Evolutionary conservation across 2,329 filamentous ascomycete species (phyloP).

Genomic region (Phoma sp.): DNA sequence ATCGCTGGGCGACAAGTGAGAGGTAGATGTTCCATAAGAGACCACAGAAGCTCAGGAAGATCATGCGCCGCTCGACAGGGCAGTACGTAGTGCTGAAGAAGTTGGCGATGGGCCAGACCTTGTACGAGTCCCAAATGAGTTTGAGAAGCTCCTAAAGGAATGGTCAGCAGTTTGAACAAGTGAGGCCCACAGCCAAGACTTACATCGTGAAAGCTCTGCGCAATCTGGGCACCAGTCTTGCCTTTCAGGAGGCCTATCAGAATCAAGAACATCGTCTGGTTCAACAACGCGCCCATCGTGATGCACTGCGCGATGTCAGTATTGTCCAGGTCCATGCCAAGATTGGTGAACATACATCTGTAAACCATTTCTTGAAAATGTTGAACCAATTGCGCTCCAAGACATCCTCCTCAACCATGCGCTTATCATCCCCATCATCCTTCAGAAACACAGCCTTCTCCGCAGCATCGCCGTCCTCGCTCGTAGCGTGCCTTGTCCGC

Average conservation of each 20-base stretch:
- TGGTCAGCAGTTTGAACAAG: conserved; percentile 48
- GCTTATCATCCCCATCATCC: conserved; percentile 39
- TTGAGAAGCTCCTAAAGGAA: conserved; percentile 37
- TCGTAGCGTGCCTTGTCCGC: conserved; percentile 20
- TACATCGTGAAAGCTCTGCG: conserved; percentile 46
- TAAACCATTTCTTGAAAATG: conserved; percentile 69
- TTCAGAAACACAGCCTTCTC: conserved; percentile 40
- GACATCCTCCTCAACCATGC: conserved; percentile 37
- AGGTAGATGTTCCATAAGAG: conserved; percentile 79
- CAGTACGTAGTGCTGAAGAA: conserved; percentile 74
- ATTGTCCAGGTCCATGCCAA: not conserved
- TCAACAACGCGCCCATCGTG: conserved; percentile 69
- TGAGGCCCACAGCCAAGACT: conserved; percentile 42
- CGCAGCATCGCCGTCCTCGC: conserved; percentile 28
- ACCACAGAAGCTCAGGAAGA: conserved; percentile 76
- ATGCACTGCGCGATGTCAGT: conserved; percentile 53
- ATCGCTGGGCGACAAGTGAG: conserved; percentile 64
- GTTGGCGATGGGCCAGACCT: conserved; percentile 76
- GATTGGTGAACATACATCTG: conserved; percentile 56
- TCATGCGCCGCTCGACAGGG: conserved; percentile 72
- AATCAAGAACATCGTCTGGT: conserved; percentile 71
- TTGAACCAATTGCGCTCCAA: conserved; percentile 58
- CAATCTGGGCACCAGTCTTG: conserved; percentile 41
- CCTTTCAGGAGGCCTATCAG: conserved; percentile 62
- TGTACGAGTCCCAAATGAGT: conserved; percentile 68